Evolutionary conservation across 2,329 filamentous ascomycete genomes (phyloP), one percentile per base, ranked within the genome.

Genomic region (Coniochaeta sp.): DNA sequence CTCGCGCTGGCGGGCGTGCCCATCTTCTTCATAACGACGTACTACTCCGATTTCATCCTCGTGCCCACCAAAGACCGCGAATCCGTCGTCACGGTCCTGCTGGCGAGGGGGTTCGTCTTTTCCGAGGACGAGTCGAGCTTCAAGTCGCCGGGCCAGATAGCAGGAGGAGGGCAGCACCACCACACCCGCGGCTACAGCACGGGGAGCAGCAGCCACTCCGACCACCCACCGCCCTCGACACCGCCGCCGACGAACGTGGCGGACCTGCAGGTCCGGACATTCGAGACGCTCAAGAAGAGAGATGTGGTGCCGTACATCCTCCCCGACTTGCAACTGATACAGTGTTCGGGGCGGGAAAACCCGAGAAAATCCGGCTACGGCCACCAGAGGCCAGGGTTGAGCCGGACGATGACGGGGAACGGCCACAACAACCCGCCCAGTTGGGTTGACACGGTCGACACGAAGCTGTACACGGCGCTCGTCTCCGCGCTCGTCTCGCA

Each of bases 21-120:
- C 50, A 95, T 99, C 64, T 96, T 97, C 75, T 97, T 97, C 78
- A 95, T 96, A 67, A 96, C 92, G 3, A 96, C 91, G 28, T 99
- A 97, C 70, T 97, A 95, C 70, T 94, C 89, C 30, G 92, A 99
- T 71, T 97, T 96, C 69, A 95, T 99, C 60, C 79, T 97, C 31
- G 90, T 96, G 1, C 91, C 94, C 1, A 78, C 78, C 50, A 87
- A 85, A 63, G 83, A 87, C 61, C 83, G 86, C 49, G 72, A 79
- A 24, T 85, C 84, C 33, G 91, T 97, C 47, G 82, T 90, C 30
- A 77, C 83, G 53, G 87, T 90, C 0, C 76, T 97, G 5, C 77
- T 92, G 54, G 81, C 84, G 16, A 82, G 87, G 46, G 91, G 91
- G 1, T 96, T 96, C 63, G 84, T 87, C 60, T 91, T 96, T 60